Conservation (phyloP, 73 alveolate genomes). For the Paramecium biaurelia region DNA sequence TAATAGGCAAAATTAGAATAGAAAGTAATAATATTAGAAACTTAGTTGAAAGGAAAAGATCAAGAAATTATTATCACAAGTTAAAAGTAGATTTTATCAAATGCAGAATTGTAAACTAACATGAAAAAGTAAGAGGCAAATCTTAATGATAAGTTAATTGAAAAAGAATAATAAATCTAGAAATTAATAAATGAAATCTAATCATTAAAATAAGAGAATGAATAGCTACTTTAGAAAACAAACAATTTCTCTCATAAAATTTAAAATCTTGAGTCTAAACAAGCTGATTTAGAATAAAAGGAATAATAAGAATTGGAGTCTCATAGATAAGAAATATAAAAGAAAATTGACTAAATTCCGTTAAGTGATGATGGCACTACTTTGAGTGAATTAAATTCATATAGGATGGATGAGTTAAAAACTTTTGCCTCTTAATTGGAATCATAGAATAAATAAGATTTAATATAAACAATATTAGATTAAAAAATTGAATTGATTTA, state of each 20-base stretch:
- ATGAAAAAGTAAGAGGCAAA: background rate
- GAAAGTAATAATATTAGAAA: background rate
- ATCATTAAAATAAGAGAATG: background rate
- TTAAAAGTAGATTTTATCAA: background rate
- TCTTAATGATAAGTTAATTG: background rate
- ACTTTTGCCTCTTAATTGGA: background rate
- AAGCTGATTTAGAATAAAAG: background rate
- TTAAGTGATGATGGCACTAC: background rate
- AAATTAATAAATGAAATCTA: background rate
- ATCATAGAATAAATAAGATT: background rate
- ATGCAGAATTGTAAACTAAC: background rate
- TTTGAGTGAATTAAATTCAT: background rate
- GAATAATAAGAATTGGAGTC: background rate
- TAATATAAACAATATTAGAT: background rate
- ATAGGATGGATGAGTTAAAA: background rate
- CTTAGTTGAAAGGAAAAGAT: background rate
- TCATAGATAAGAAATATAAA: background rate
- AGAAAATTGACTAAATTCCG: background rate
- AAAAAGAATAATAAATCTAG: background rate
- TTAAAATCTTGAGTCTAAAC: background rate
- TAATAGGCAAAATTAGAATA: background rate
- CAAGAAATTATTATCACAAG: background rate
- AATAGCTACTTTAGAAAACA: background rate
- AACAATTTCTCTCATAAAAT: background rate
- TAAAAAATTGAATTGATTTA: background rate